A percentile compares a stretch with the other conserved stretches of the same genome.
Evolutionary conservation across 2,329 filamentous ascomycete genomes (phyloP).

Genomic region (Fusarium siculi): DNA sequence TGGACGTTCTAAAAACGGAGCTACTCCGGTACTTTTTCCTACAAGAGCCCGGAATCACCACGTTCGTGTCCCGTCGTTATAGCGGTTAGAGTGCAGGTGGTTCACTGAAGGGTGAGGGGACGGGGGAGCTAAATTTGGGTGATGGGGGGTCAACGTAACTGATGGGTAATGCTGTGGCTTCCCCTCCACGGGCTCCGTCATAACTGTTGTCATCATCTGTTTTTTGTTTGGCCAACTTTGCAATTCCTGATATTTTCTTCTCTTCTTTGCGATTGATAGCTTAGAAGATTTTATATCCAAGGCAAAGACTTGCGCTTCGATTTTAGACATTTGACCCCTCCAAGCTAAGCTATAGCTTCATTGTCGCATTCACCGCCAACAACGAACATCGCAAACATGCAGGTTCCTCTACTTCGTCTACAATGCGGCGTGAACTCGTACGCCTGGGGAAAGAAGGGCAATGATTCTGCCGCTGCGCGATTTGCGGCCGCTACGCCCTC

Average conservation of each 20-base stretch:
- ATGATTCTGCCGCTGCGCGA: slow-evolving; percentile 85
- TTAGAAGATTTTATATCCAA: background rate
- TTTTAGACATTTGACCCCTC: background rate
- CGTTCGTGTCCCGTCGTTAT: background rate
- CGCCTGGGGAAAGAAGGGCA: slow-evolving; percentile 97
- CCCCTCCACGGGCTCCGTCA: slow-evolving; percentile 17
- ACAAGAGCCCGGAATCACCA: slow-evolving; percentile 16
- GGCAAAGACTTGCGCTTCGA: background rate
- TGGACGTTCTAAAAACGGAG: background rate
- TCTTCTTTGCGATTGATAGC: background rate
- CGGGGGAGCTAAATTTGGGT: background rate
- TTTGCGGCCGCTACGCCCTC: slow-evolving; percentile 88
- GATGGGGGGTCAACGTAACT: background rate
- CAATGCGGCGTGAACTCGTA: slow-evolving; percentile 97
- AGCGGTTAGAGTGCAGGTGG: background rate
- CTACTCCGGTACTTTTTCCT: slow-evolving; percentile 25
- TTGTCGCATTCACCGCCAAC: slow-evolving; percentile 10
- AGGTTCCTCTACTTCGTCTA: slow-evolving; percentile 85
- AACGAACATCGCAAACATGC: slow-evolving; percentile 57
- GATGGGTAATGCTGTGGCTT: background rate
- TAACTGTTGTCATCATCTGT: slow-evolving; percentile 23
- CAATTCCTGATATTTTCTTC: background rate
- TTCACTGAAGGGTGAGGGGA: background rate
- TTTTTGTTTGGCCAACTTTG: slow-evolving; percentile 7
- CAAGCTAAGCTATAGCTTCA: background rate